Evolutionary conservation across 495 filamentous ascomycete species (phyloP).

Genomic region (Apodospora peruviana): DNA sequence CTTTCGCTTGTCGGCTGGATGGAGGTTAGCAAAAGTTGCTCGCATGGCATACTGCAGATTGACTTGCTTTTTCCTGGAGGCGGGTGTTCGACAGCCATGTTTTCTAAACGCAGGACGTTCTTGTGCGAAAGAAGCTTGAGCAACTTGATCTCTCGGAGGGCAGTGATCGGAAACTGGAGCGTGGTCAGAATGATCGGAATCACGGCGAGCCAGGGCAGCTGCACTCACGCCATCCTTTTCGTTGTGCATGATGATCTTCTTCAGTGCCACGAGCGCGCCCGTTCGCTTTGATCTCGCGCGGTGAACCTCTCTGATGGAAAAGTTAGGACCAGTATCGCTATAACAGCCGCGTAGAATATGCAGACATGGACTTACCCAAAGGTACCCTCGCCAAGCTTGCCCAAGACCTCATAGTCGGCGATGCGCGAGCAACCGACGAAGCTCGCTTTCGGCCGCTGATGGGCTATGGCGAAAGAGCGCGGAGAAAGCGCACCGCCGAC

Average conservation of each 20-base stretch:
- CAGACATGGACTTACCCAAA: slow-evolving; percentile 89
- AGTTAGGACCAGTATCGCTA: too few relatives aligned
- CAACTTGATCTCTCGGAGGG: slow-evolving; percentile 86
- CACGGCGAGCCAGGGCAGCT: neutral
- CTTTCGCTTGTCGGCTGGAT: slow-evolving; percentile 60
- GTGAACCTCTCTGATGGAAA: slow-evolving; percentile 70
- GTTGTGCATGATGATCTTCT: slow-evolving; percentile 90
- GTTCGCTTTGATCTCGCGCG: slow-evolving; percentile 75
- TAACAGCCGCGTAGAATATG: too few relatives aligned
- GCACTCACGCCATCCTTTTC: slow-evolving; percentile 70
- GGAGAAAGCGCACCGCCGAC: slow-evolving; percentile 27
- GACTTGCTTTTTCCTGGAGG: too few relatives aligned
- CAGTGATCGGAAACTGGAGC: slow-evolving; percentile 67
- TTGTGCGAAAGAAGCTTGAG: slow-evolving; percentile 87
- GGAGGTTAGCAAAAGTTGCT: neutral
- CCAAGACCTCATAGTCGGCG: slow-evolving; percentile 76
- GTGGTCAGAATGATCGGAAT: neutral
- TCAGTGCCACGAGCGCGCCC: slow-evolving; percentile 72
- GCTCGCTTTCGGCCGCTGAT: slow-evolving; percentile 41
- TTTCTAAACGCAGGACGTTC: slow-evolving; percentile 82
- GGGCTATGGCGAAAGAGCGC: slow-evolving; percentile 37
- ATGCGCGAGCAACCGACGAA: slow-evolving; percentile 88
- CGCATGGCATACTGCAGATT: too few relatives aligned
- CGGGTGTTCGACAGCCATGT: slow-evolving; percentile 87
- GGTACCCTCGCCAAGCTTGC: slow-evolving; percentile 94